These are phyloP conservation scores for Tetrahymena malaccensis DNA, from an alignment of 73 alveolate species.

Conservation along the genomic window DNA sequence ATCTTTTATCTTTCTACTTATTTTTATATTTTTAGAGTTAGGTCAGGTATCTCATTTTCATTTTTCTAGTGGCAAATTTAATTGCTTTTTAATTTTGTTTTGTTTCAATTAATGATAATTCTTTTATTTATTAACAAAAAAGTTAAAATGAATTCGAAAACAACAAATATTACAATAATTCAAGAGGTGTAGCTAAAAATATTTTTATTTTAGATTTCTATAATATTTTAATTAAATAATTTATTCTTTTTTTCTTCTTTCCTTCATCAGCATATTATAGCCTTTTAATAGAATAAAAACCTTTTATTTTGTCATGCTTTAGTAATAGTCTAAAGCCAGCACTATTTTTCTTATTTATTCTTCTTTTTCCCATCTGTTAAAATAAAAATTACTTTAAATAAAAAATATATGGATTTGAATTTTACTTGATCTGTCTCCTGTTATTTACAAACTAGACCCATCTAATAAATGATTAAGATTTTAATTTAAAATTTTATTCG, in stretches of 20 bases:
- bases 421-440: background rate
- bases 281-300: background rate
- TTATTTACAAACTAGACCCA: background rate
- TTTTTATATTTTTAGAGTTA: background rate
- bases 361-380: background rate
- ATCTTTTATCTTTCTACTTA: background rate
- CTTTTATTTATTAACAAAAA: background rate
- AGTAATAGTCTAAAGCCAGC: background rate
- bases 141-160: background rate
- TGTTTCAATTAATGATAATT: background rate
- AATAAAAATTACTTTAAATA: background rate
- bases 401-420: background rate
- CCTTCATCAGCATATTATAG: background rate
- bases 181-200: background rate
- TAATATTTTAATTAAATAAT: background rate
- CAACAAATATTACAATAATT: background rate
- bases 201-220: background rate
- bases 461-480: background rate
- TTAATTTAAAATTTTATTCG: background rate
- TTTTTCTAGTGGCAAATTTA: background rate
- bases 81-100: background rate
- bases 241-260: background rate
- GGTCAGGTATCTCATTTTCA: background rate
- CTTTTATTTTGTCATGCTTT: background rate
- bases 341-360: background rate